Evolutionary conservation across 805 yeast species (phyloP).

Genomic region (Wickerhamiella siamensis): DNA sequence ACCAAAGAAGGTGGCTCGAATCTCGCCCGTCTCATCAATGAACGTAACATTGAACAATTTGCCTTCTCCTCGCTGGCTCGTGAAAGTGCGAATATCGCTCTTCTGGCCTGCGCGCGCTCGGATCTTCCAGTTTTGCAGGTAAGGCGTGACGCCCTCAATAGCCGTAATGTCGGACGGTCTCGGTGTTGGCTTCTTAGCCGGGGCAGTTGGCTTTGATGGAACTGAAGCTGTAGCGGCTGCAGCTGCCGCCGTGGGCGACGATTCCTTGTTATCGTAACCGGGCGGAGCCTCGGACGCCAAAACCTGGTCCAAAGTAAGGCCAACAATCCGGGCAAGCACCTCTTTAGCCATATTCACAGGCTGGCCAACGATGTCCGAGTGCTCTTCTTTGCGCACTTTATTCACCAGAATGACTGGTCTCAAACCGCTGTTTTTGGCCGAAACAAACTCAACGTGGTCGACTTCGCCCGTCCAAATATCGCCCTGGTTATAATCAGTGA

Average conservation of each 20-base stretch:
- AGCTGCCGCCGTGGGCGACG: not conserved
- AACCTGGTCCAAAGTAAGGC: not conserved
- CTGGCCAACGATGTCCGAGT: not conserved
- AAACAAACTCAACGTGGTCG: not conserved
- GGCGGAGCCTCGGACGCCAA: not conserved
- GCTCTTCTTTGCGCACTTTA: not conserved
- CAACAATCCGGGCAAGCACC: not conserved
- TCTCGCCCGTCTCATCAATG: conserved; percentile 89
- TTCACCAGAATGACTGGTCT: not conserved
- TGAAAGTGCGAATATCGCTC: conserved; percentile 78
- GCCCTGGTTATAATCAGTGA: not conserved
- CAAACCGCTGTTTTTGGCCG: not conserved
- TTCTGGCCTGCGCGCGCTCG: conserved; percentile 84
- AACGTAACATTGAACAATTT: conserved; percentile 77
- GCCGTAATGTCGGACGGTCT: conserved; percentile 14
- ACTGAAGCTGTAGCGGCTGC: not conserved
- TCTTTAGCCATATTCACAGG: not conserved
- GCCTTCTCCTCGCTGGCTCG: conserved; percentile 77
- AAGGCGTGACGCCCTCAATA: conserved; percentile 52
- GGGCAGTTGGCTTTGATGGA: not conserved
- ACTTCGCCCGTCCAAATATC: not conserved
- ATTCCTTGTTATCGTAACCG: not conserved
- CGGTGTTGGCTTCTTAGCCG: not conserved
- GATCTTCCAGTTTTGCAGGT: conserved; percentile 80
- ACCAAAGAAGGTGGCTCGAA: conserved; percentile 87